These are phyloP conservation scores for Hanseniaspora hatyaiensis DNA, from an alignment of 805 yeast species.

Conservation along the genomic window DNA sequence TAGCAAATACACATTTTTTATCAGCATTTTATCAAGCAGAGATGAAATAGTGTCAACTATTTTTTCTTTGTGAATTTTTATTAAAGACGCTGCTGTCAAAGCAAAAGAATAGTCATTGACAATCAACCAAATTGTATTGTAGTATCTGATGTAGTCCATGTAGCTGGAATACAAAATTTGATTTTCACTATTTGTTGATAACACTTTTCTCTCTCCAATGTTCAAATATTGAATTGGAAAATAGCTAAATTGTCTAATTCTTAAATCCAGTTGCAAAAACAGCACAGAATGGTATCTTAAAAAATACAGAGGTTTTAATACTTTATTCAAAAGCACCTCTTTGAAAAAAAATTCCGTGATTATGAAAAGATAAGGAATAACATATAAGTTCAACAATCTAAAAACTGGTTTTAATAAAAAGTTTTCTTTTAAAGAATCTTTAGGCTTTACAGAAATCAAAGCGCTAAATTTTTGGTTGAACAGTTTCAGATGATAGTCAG, in stretches of 20 bases:
- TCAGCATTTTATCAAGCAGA: constrained; percentile 23
- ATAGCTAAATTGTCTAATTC: constrained; percentile 63
- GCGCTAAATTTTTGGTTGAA: constrained; percentile 19
- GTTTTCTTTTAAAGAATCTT: constrained; percentile 6
- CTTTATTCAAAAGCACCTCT: neutral
- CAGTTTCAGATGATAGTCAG: constrained; percentile 20
- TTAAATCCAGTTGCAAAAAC: constrained; percentile 65
- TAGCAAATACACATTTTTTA: constrained; percentile 36
- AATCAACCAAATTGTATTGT: constrained; percentile 81
- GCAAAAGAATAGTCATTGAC: constrained; percentile 76
- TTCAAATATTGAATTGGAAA: constrained; percentile 70
- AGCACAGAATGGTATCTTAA: constrained; percentile 39
- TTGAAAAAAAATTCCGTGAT: neutral
- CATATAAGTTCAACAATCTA: neutral
- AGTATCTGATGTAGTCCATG: constrained; percentile 61
- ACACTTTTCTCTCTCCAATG: constrained; percentile 27
- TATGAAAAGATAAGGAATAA: constrained; percentile 10
- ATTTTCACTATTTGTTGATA: neutral
- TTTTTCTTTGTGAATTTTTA: constrained; percentile 32
- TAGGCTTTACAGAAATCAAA: constrained; percentile 16
- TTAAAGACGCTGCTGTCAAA: constrained; percentile 39
- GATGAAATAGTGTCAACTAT: constrained; percentile 31
- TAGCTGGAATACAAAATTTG: constrained; percentile 30
- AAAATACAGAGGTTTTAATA: constrained; percentile 26
- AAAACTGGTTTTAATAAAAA: constrained; percentile 8